These are phyloP conservation scores for Thielaviopsis musarum DNA, from an alignment of 2,329 filamentous ascomycete species.

Conservation along the genomic window DNA sequence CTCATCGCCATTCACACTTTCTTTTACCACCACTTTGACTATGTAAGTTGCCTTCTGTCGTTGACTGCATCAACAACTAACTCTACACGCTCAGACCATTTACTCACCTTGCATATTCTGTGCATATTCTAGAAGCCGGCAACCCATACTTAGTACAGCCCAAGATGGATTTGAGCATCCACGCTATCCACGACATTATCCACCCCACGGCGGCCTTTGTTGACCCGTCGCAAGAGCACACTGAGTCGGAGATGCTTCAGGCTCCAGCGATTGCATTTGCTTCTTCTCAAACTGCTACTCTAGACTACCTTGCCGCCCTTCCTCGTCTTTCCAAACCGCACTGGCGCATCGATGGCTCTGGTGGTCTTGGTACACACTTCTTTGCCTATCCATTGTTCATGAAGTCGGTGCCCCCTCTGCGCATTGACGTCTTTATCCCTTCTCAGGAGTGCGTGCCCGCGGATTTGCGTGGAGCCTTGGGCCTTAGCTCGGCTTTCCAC, in stretches of 20 bases:
- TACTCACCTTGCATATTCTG: neutral
- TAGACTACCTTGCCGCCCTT: constrained; percentile 32
- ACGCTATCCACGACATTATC: constrained; percentile 36
- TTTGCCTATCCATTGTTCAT: constrained; percentile 39
- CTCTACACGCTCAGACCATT: neutral
- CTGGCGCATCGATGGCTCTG: constrained; percentile 44
- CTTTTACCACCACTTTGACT: neutral
- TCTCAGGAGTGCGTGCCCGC: constrained; percentile 27
- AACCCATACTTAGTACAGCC: neutral
- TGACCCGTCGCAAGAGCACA: neutral
- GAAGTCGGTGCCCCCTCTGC: constrained; percentile 28
- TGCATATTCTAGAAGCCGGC: neutral
- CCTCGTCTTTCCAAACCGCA: constrained; percentile 25
- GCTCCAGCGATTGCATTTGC: neutral
- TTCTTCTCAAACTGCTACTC: neutral
- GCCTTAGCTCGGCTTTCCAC: constrained; percentile 36
- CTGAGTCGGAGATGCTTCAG: neutral
- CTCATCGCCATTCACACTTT: neutral
- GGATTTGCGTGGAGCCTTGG: constrained; percentile 28
- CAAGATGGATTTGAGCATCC: constrained; percentile 36
- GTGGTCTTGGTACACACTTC: constrained; percentile 39
- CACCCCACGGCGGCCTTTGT: constrained; percentile 40
- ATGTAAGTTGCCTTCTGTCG: neutral
- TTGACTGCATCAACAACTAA: neutral
- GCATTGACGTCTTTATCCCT: constrained; percentile 41